These are phyloP conservation scores for Gynandropsis gynandra DNA, from an alignment of 345 rosid genomes.

Conservation along the genomic window DNA sequence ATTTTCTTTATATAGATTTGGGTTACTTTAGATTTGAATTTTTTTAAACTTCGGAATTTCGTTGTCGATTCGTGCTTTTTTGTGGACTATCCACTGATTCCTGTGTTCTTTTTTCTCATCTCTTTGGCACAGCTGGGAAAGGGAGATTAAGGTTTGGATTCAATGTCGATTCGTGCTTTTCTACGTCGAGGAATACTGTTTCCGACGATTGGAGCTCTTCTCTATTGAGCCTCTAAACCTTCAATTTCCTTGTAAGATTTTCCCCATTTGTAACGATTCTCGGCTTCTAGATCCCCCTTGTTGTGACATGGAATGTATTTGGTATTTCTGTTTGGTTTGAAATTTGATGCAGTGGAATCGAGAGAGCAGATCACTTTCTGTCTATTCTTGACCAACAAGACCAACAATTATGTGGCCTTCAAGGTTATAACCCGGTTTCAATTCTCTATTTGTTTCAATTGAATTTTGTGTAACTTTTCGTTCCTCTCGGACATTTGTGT, in stretches of 20 bases:
- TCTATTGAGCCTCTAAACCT: constrained; percentile 48
- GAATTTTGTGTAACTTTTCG: background rate
- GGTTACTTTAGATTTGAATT: no score
- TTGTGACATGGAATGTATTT: background rate
- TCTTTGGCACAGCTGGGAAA: no score
- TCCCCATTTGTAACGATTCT: constrained; percentile 1
- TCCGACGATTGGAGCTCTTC: no score
- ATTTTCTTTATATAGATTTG: no score
- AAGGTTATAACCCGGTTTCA: constrained; percentile 41
- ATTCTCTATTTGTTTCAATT: background rate
- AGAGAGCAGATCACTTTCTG: constrained; percentile 81
- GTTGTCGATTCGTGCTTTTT: no score
- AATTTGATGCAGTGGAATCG: constrained; percentile 56
- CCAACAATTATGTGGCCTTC: constrained; percentile 64
- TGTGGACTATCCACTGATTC: no score
- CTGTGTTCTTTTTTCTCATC: no score
- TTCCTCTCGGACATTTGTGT: background rate
- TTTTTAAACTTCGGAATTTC: no score
- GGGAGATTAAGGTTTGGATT: no score
- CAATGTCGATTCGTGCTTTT: no score
- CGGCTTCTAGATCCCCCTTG: constrained; percentile 14
- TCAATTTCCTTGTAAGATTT: constrained; percentile 49
- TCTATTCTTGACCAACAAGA: constrained; percentile 71
- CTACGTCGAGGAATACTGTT: no score
- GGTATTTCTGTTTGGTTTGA: constrained; percentile 3